Evolutionary conservation across 345 rosid genomes (phyloP).

Genomic region (Hypericum androsaemum): DNA sequence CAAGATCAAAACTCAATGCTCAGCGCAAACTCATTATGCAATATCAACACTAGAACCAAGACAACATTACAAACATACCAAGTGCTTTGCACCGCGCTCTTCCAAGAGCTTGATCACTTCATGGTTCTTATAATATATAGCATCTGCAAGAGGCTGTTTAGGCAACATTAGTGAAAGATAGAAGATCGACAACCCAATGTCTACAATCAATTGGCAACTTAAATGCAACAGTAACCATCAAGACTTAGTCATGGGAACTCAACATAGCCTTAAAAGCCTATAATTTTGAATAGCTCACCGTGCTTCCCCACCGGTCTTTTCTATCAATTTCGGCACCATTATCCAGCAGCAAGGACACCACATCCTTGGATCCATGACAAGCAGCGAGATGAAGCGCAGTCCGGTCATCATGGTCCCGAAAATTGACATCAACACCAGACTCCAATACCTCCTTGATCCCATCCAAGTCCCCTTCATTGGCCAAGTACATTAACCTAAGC

Average conservation of each 20-base stretch:
- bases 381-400: constrained; percentile 75
- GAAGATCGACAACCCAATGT: no score
- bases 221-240: no score
- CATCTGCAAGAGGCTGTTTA: constrained; percentile 87
- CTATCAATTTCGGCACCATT: constrained; percentile 39
- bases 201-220: no score
- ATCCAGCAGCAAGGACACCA: constrained; percentile 34
- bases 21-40: background rate
- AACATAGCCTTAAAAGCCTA: no score
- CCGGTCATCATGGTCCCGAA: constrained; percentile 56
- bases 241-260: no score
- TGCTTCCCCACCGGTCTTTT: constrained; percentile 61
- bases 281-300: constrained; percentile 22
- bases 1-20: no score
- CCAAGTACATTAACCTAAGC: constrained; percentile 62
- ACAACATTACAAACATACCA: constrained; percentile 34
- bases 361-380: constrained; percentile 58
- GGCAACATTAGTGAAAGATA: background rate
- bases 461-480: constrained; percentile 65
- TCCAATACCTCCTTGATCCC: constrained; percentile 49
- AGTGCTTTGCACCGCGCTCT: constrained; percentile 66
- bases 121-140: constrained; percentile 66
- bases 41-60: background rate
- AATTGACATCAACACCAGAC: constrained; percentile 59
- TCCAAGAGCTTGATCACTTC: constrained; percentile 76